phyloP scores from a whole-genome alignment of 2,329 filamentous ascomycete species.

The Penicillium hordei region DNA sequence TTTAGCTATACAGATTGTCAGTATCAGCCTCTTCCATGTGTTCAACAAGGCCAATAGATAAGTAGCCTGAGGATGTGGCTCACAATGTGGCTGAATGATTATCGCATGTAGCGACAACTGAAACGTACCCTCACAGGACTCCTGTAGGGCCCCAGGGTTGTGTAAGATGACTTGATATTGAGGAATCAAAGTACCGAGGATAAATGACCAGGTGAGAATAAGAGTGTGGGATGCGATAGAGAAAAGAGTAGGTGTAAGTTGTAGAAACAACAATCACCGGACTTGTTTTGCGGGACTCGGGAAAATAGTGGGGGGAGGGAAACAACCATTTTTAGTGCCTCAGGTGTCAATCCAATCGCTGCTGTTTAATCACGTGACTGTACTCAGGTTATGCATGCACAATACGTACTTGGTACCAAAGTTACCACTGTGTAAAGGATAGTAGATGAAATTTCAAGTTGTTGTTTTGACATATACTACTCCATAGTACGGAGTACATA shows the following conservation, averaged over 20 bases:
- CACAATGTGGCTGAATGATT: not conserved
- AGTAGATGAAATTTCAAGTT: no score
- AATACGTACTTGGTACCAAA: no score
- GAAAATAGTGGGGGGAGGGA: slow-evolving; percentile 15
- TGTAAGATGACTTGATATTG: not conserved
- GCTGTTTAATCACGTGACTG: not conserved
- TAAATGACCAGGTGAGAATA: not conserved
- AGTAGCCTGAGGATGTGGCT: not conserved
- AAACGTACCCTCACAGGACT: not conserved
- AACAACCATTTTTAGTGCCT: slow-evolving; percentile 7
- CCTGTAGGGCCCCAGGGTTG: not conserved
- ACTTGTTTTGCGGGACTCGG: slow-evolving; percentile 26
- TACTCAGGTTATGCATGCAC: not conserved
- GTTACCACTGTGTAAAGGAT: no score
- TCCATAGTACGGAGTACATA: no score
- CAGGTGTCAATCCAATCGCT: slow-evolving; percentile 5
- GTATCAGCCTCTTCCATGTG: not conserved
- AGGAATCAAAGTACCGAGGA: not conserved
- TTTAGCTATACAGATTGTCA: not conserved
- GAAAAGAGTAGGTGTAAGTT: not conserved
- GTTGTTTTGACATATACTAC: no score
- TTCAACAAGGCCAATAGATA: not conserved
- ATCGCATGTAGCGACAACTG: slow-evolving; percentile 1
- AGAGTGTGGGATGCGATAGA: slow-evolving; percentile 1
- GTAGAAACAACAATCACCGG: slow-evolving; percentile 12